These are phyloP conservation scores for Rhytidhysteron rufulum DNA, from an alignment of 2,329 filamentous ascomycete species.

Conservation along the genomic window DNA sequence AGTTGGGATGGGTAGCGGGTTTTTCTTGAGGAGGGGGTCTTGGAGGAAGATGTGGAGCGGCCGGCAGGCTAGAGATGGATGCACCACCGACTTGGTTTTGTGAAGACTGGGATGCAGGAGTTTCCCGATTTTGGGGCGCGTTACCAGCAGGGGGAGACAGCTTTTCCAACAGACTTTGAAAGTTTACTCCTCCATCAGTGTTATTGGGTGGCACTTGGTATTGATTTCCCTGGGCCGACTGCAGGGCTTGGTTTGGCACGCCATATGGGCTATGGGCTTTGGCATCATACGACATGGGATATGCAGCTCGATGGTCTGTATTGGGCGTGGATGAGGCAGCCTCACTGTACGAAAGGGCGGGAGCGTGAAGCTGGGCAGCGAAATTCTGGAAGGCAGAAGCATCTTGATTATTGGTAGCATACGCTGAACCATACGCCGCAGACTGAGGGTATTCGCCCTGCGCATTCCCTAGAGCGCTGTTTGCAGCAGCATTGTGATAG, in stretches of 20 bases:
- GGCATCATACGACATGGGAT: constrained; percentile 29
- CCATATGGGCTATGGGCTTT: constrained; percentile 22
- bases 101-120: constrained; percentile 28
- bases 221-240: constrained; percentile 25
- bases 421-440: constrained; percentile 22
- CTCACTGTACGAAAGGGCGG: constrained; percentile 32
- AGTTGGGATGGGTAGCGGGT: constrained; percentile 46
- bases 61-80: constrained; percentile 33
- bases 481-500: constrained; percentile 19
- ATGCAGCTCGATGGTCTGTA: constrained; percentile 27
- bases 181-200: constrained; percentile 37
- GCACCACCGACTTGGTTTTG: constrained; percentile 29
- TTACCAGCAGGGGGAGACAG: constrained; percentile 28
- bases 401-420: constrained; percentile 31
- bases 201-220: constrained; percentile 20
- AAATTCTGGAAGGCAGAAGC: constrained; percentile 37
- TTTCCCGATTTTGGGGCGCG: constrained; percentile 30
- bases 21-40: constrained; percentile 48
- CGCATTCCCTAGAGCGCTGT: constrained; percentile 19
- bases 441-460: constrained; percentile 20
- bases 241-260: constrained; percentile 24
- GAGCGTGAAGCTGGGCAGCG: constrained; percentile 26
- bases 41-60: constrained; percentile 42
- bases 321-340: constrained; percentile 21
- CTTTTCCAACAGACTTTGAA: constrained; percentile 45